Base-by-base conservation (phyloP, 2,329 filamentous ascomycete species). In the Plectosphaerella sp. region DNA sequence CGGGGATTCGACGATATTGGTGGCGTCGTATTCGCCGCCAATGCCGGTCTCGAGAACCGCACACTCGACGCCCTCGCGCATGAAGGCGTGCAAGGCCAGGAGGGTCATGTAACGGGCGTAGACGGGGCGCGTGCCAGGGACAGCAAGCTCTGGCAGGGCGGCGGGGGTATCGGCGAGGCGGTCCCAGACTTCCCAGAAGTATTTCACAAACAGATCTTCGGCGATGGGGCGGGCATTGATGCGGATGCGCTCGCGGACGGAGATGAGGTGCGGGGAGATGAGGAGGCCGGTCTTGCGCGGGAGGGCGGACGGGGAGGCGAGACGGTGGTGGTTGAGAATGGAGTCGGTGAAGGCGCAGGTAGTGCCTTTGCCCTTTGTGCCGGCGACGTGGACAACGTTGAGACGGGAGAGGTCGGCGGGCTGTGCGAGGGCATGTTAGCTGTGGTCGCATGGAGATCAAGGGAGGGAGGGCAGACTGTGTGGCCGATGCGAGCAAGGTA, bases 401-500 rank as follows among this genome's bases (percentile, higher is more conserved):
- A 89, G 69, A n/a, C 72, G 70, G 58, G 82, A 69, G 39, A 89
- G 67, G 56, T 84, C 80, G 12, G 66, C 59, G 6, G 70, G 65
- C 67, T 72, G 46, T 43, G 41, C n/a, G 18, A 8, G 7, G 9
- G 35, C 16, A 36, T 7, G 15, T 50, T 18, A 48, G 36, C 22
- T 15, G 42, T 25, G 35, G 20, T 25, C 16, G 49, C 15, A 48
- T 45, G 49, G n/a, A n/a, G n/a, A n/a, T n/a, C n/a, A n/a, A n/a
- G 20, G 39, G 43, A 46, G 12, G 16, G 24, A 16, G n/a, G 20
- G 52, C 65, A 55, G 61, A 76, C 73, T 70, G 88, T 76, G 67
- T 96, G 92, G 58, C 91, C 91, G 62, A 94, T 84, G 58, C 86
- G 87, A 52, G 76, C 74, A 63, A 90, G 82, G 79, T 90, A 96